A percentile compares a stretch with the other conserved stretches of the same genome.
phyloP scores from a whole-genome alignment of 2,329 filamentous ascomycete species.

The Sporothrix phasma region DNA sequence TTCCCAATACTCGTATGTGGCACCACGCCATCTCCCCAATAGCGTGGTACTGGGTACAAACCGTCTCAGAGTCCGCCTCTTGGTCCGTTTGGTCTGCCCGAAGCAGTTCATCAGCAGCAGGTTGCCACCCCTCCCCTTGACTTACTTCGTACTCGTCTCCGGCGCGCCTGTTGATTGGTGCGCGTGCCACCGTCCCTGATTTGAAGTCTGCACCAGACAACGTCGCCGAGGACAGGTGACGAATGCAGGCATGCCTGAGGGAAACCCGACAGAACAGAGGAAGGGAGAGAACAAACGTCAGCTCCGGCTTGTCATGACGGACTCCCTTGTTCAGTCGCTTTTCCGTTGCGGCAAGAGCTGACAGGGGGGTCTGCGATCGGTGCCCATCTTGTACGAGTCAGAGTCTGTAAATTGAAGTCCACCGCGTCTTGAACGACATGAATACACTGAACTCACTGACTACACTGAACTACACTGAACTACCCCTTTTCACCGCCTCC shows the following conservation, averaged over 20 bases:
- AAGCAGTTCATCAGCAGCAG: not conserved
- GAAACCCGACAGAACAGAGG: not conserved
- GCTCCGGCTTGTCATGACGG: not conserved
- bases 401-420: not conserved
- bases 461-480: not conserved
- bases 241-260: not conserved
- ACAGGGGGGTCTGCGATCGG: conserved; percentile 9
- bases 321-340: conserved; percentile 11
- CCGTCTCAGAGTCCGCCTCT: not conserved
- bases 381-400: not conserved
- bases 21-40: not conserved
- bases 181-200: conserved; percentile 1
- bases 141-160: not conserved
- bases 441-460: not conserved
- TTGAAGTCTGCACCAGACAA: not conserved
- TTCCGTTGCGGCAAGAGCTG: conserved; percentile 9
- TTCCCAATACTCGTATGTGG: not conserved
- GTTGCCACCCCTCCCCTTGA: not conserved
- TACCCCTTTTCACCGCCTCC: conserved; percentile 15
- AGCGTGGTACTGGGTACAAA: conserved; percentile 3
- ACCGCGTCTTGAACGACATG: not conserved
- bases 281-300: not conserved
- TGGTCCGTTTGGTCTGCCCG: not conserved
- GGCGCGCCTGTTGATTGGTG: conserved; percentile 6
- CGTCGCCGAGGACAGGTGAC: not conserved